Evolutionary conservation across 192 early-diverging fungal genomes (phyloP).

Genomic region (Linnemannia schmuckeri): DNA sequence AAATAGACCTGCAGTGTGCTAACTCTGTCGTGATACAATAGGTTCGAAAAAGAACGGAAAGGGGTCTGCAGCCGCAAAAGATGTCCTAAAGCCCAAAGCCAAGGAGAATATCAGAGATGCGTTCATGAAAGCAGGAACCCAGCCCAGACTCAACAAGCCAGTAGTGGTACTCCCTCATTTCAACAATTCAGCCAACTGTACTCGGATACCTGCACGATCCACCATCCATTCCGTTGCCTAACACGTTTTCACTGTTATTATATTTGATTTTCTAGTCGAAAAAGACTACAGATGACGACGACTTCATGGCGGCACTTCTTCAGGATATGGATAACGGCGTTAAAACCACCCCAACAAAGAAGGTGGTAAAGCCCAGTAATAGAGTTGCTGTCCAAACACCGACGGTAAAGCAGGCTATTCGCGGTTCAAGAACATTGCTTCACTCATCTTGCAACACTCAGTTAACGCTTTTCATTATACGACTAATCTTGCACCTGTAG

Average conservation of each 20-base stretch:
- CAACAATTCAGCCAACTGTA: background rate
- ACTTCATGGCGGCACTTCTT: conserved; percentile 38
- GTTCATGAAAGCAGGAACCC: conserved; percentile 44
- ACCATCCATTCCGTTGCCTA: background rate
- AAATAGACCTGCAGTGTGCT: background rate
- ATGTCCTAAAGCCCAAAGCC: conserved; percentile 29
- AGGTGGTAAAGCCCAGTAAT: conserved; percentile 12
- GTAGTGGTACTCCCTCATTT: background rate
- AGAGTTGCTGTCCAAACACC: conserved; percentile 23
- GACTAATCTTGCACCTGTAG: background rate
- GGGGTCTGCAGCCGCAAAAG: conserved; percentile 2
- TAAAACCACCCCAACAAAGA: conserved; percentile 28
- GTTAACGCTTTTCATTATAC: background rate
- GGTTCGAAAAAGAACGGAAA: conserved; percentile 50
- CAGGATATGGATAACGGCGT: conserved; percentile 28
- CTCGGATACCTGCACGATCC: background rate
- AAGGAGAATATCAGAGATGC: conserved; percentile 48
- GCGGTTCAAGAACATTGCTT: background rate
- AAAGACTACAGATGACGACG: conserved; percentile 27
- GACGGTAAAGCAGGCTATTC: conserved; percentile 19
- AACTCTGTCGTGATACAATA: conserved; percentile 5
- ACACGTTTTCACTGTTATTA: background rate
- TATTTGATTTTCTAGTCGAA: conserved; percentile 15
- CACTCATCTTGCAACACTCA: background rate
- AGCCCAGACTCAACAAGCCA: conserved; percentile 19